phyloP scores from a whole-genome alignment of 2,329 filamentous ascomycete genomes.

The Colletotrichum sp. region DNA sequence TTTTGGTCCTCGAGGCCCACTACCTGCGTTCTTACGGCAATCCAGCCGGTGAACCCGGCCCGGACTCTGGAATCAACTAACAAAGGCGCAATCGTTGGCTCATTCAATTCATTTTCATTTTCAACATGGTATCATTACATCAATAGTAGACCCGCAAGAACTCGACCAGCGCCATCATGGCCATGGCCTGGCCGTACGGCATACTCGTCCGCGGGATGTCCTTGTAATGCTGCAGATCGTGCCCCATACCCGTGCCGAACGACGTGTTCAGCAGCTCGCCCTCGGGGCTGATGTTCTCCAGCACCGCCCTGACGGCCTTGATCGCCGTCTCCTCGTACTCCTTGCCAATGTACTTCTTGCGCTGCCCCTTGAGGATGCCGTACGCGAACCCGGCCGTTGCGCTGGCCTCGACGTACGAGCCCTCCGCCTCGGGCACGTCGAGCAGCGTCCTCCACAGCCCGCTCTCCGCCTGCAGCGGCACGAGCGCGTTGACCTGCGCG shows the following conservation, averaged over 20 bases:
- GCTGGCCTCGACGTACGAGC: conserved; percentile 78
- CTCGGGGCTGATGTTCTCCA: conserved; percentile 67
- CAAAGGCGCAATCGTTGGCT: background rate
- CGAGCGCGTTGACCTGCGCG: conserved; percentile 72
- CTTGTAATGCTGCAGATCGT: conserved; percentile 76
- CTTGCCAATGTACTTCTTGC: conserved; percentile 71
- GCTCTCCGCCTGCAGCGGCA: conserved; percentile 60
- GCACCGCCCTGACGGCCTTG: conserved; percentile 69
- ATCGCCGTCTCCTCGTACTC: conserved; percentile 67
- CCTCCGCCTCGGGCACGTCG: conserved; percentile 67
- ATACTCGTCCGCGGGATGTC: conserved; percentile 79
- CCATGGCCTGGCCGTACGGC: conserved; percentile 87
- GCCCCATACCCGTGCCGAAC: conserved; percentile 82
- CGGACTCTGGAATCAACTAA: background rate
- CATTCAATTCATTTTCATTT: background rate
- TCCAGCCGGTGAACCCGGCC: background rate
- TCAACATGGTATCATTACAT: conserved; percentile 21
- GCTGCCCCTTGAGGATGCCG: conserved; percentile 75
- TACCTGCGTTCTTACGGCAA: background rate
- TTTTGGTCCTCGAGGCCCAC: background rate
- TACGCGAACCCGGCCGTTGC: conserved; percentile 84
- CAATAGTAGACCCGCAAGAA: conserved; percentile 59
- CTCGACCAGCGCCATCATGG: conserved; percentile 81
- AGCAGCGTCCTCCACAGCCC: conserved; percentile 80
- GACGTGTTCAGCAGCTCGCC: conserved; percentile 78